These are phyloP conservation scores for Artomyces pyxidatus DNA, from an alignment of 768 basidiomycete species.

Conservation along the genomic window DNA sequence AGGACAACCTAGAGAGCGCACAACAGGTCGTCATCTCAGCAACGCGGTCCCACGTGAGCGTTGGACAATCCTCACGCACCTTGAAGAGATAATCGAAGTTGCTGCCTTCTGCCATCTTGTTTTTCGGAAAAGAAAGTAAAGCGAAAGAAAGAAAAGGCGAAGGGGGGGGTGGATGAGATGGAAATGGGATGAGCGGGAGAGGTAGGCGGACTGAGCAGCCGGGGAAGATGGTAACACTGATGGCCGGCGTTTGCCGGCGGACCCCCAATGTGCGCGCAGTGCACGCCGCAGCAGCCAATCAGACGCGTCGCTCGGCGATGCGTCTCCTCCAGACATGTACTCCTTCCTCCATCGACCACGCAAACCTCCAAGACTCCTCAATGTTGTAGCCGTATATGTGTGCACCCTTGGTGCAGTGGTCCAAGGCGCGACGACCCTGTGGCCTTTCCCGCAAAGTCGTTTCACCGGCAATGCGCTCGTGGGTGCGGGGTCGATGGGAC, in stretches of 20 bases:
- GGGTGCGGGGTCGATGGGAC: constrained; percentile 70
- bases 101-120: constrained; percentile 86
- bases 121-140: constrained; percentile 3
- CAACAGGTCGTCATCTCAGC: background rate
- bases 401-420: background rate
- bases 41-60: background rate
- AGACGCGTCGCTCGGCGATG: too few species aligned
- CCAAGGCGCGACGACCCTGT: constrained; percentile 29
- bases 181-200: background rate
- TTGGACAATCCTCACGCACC: constrained; percentile 36
- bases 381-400: constrained; percentile 3
- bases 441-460: constrained; percentile 86
- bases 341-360: background rate
- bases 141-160: background rate
- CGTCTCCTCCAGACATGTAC: background rate
- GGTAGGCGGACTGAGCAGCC: too few species aligned
- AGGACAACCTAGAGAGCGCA: constrained; percentile 70
- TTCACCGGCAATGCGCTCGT: constrained; percentile 79
- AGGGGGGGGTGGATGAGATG: background rate
- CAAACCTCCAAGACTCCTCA: constrained; percentile 7
- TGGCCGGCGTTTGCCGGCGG: too few species aligned
- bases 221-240: too few species aligned
- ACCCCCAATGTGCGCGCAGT: too few species aligned
- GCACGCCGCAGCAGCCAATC: too few species aligned
- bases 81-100: constrained; percentile 99